Conservation (phyloP, 345 rosid genomes). For the Salix exigua region DNA sequence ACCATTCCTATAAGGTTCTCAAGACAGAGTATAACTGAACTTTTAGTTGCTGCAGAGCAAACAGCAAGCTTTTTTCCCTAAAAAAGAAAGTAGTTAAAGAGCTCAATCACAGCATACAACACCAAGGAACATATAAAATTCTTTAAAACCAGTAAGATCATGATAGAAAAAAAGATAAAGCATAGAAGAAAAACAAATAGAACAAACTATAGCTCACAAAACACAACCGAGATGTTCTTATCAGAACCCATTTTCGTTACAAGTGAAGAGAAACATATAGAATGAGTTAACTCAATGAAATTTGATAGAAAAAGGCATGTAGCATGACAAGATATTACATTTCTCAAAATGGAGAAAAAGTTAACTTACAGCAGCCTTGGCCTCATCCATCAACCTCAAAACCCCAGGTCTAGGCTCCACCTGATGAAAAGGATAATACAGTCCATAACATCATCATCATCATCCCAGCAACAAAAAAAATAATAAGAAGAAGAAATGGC, state of each 20-base stretch:
- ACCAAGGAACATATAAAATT: background rate
- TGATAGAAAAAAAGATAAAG: background rate
- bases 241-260: background rate
- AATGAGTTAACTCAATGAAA: background rate
- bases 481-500: background rate
- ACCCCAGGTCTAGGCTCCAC: slow-evolving; percentile 94
- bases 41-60: slow-evolving; percentile 97
- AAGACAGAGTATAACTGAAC: slow-evolving; percentile 87
- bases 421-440: slow-evolving; percentile 33
- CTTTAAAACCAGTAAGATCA: background rate
- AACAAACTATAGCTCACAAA: background rate
- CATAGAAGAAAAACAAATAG: background rate
- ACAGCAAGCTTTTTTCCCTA: slow-evolving; percentile 82
- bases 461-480: background rate
- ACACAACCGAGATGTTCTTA: background rate
- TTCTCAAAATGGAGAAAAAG: background rate
- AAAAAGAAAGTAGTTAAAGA: background rate
- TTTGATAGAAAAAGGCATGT: background rate
- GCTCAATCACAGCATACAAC: background rate
- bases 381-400: slow-evolving; percentile 87
- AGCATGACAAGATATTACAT: background rate
- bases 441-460: background rate
- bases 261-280: background rate
- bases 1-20: slow-evolving; percentile 83
- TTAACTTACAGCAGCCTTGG: slow-evolving; percentile 71